Base-by-base conservation (phyloP, 2,329 filamentous ascomycete genomes). In the Beauveria brongniartii region DNA sequence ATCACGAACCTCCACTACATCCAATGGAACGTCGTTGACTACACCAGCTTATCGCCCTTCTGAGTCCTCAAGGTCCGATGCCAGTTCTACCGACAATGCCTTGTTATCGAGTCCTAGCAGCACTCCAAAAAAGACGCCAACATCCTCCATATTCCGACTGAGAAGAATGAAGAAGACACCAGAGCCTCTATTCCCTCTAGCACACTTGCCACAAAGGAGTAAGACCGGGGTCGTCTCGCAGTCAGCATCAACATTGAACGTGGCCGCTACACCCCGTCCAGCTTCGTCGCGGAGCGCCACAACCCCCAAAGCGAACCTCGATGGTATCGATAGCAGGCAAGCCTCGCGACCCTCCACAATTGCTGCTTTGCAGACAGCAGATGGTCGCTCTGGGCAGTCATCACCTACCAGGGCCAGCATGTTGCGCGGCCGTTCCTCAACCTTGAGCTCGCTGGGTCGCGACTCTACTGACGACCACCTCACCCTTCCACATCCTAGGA, bases 31-130 rank as follows among this genome's bases (percentile, higher is more conserved):
- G 24, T 79, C 84, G 3, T 76, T 91, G 76, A 61, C 73, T 74
- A 65, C 79, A 71, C 67, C 77, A 70, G 59, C 77, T 74, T 54
- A 78, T 72, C 67, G 81, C 75, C 69, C 70, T 73, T 65, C 74
- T 70, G 93, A 97, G 69, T 97, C 93, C 1, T 96, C 92, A 2
- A 84, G 90, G 66, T 97, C 93, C 30, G 92, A 97, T 72, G 89
- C 84, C 50, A 96, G 90, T 74, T 90, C 87, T 18, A 85, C 81
- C 47, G 88, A 92, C 68, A 83, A 83, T 72, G 81, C 80, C 54
- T 82, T 77, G 64, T 82, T 77, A 52, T 46, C 85, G 82, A 62
- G 88, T 80, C 58, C 86, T 80, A 50, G 86, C 30, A 70, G 84
- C 7, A 87, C 85, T 12, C 84, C 71, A 3, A 76, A 89, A 64